Evolutionary conservation across 306 rosid species (phyloP).

Genomic region (Leucaena leucocephala): DNA sequence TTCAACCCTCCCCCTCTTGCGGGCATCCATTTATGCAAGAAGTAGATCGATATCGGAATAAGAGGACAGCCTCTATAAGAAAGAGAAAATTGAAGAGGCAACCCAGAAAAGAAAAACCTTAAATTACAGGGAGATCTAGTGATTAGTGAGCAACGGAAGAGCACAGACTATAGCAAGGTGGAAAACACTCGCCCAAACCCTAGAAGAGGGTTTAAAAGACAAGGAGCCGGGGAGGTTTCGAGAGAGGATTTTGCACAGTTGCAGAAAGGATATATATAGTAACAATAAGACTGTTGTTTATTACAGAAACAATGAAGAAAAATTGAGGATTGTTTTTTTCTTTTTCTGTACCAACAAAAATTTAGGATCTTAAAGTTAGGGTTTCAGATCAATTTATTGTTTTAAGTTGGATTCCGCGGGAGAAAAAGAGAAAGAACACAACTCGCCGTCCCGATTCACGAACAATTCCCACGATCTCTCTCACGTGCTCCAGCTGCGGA

Average conservation of each 20-base stretch:
- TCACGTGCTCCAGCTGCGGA: conserved; percentile 1
- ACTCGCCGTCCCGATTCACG: not conserved
- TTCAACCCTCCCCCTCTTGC: conserved; percentile 58
- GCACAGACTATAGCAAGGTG: not conserved
- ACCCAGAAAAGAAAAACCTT: not conserved
- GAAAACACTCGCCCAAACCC: conserved; percentile 39
- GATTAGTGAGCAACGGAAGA: not conserved
- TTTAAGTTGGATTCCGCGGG: conserved; percentile 26
- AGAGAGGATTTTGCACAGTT: no score
- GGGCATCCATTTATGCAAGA: conserved; percentile 38
- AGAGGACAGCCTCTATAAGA: not conserved
- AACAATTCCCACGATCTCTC: not conserved
- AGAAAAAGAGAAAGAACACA: not conserved
- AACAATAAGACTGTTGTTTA: not conserved
- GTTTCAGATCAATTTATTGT: conserved; percentile 20
- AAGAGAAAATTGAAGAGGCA: not conserved
- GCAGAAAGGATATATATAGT: not conserved
- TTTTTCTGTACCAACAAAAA: not conserved
- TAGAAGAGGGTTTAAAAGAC: conserved; percentile 39
- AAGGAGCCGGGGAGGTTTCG: not conserved
- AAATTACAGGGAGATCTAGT: not conserved
- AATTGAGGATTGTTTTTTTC: not conserved
- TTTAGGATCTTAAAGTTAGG: not conserved
- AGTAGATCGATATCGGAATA: conserved; percentile 48
- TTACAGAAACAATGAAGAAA: not conserved